Evolutionary conservation across 371 early-diverging fungal genomes (phyloP).

Genomic region (Rhizopus stolonifer): DNA sequence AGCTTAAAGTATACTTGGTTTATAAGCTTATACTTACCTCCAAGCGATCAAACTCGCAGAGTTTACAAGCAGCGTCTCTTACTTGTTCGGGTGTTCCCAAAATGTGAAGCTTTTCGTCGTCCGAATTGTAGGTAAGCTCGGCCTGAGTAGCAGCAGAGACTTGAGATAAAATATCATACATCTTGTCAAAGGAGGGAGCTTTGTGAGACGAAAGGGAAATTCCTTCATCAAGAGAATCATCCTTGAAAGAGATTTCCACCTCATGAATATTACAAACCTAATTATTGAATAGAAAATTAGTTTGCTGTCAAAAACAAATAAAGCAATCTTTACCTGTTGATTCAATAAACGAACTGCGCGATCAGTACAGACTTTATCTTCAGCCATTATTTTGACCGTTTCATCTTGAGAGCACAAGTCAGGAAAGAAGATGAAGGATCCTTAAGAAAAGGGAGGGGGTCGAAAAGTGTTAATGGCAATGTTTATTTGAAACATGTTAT

Average conservation of each 20-base stretch:
- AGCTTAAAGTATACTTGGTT: no score
- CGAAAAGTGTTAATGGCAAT: background rate
- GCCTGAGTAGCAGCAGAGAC: no score
- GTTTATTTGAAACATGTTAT: no score
- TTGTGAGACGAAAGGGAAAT: background rate
- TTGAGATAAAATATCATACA: no score
- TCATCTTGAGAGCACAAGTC: conserved; percentile 28
- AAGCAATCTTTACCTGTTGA: conserved; percentile 62
- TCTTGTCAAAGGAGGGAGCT: background rate
- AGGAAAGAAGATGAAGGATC: conserved; percentile 16
- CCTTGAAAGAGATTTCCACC: background rate
- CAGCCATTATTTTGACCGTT: conserved; percentile 62
- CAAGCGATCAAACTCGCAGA: no score
- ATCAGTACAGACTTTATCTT: conserved; percentile 67
- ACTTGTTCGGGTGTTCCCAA: background rate
- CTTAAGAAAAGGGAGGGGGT: background rate
- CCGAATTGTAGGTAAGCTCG: no score
- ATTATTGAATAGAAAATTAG: conserved; percentile 47
- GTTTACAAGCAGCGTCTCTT: background rate
- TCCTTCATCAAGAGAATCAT: conserved; percentile 13
- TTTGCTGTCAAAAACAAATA: conserved; percentile 45
- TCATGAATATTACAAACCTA: conserved; percentile 8
- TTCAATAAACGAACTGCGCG: conserved; percentile 71
- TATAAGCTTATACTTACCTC: no score
- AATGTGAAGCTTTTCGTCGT: background rate